Evolutionary conservation across 768 basidiomycete genomes (phyloP).

Genomic region (Xanthoconium stramineum): DNA sequence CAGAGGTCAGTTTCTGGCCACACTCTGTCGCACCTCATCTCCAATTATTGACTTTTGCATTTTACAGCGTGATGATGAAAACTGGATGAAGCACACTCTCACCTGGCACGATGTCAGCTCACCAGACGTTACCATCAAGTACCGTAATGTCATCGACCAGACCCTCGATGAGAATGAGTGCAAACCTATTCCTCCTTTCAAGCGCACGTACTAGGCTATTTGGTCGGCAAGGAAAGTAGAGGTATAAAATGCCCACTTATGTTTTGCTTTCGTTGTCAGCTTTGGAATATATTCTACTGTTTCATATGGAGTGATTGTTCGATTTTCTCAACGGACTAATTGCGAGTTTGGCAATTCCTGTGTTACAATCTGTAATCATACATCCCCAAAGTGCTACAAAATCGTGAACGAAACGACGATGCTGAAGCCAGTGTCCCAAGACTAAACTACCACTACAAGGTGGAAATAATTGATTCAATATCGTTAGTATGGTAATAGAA

Average conservation of each 20-base stretch:
- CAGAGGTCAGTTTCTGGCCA: conserved; percentile 59
- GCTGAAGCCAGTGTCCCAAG: background rate
- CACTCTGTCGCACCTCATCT: background rate
- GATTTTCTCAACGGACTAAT: background rate
- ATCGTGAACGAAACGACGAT: background rate
- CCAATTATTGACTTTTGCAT: background rate
- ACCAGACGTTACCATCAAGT: conserved; percentile 86
- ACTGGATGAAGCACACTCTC: conserved; percentile 95
- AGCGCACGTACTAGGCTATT: conserved; percentile 75
- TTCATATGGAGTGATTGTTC: background rate
- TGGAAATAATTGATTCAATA: background rate
- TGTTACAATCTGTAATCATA: background rate
- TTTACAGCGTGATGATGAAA: conserved; percentile 80
- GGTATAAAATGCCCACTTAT: conserved; percentile 5
- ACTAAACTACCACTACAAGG: background rate
- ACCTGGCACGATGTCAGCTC: conserved; percentile 78
- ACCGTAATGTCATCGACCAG: conserved; percentile 78
- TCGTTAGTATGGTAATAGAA: background rate
- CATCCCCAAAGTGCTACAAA: background rate
- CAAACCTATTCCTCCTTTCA: conserved; percentile 96
- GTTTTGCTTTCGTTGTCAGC: conserved; percentile 8
- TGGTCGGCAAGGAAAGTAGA: background rate
- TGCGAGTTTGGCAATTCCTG: background rate
- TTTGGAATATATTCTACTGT: conserved; percentile 12
- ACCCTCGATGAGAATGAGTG: conserved; percentile 97